phyloP scores from a whole-genome alignment of 1,284 basidiomycete species.

The Ceratobasidium sp. region DNA sequence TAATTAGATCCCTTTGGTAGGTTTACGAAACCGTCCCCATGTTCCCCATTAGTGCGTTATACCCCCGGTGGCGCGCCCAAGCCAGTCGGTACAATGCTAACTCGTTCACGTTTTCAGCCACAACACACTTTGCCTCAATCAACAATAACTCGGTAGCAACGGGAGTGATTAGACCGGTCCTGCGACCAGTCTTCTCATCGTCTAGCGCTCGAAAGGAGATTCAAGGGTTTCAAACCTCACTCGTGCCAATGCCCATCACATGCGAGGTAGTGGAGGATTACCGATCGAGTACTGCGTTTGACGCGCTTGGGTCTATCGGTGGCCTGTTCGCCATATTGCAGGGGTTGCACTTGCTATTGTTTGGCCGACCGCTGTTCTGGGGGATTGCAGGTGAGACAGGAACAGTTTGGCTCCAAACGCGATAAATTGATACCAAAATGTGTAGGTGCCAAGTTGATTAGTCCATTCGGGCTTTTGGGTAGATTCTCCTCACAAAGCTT shows the following conservation, averaged over 20 bases:
- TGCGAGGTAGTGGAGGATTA: conserved; percentile 29
- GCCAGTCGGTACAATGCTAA: neutral
- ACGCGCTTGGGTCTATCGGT: conserved; percentile 24
- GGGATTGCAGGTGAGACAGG: conserved; percentile 2
- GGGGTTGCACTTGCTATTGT: conserved; percentile 13
- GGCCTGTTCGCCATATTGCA: conserved; percentile 25
- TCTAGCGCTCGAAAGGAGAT: conserved; percentile 12
- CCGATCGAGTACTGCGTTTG: conserved; percentile 20
- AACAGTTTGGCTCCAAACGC: neutral
- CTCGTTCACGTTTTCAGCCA: neutral
- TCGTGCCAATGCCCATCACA: conserved; percentile 10
- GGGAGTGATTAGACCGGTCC: neutral
- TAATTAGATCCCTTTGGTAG: neutral
- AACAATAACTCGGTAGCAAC: conserved; percentile 20
- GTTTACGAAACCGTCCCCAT: conserved; percentile 10
- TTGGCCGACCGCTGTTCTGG: conserved; percentile 29
- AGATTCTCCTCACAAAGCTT: conserved; percentile 1
- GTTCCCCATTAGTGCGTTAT: conserved; percentile 9
- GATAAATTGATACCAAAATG: neutral
- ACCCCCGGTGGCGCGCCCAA: neutral
- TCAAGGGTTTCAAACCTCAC: neutral
- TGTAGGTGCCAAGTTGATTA: conserved; percentile 17
- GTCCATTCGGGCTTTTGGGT: conserved; percentile 14
- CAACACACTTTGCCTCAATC: neutral
- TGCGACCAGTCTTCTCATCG: neutral